Evolutionary conservation across 768 basidiomycete species (phyloP), one percentile per base, ranked within the genome.

Genomic region (Russula dissimulans): DNA sequence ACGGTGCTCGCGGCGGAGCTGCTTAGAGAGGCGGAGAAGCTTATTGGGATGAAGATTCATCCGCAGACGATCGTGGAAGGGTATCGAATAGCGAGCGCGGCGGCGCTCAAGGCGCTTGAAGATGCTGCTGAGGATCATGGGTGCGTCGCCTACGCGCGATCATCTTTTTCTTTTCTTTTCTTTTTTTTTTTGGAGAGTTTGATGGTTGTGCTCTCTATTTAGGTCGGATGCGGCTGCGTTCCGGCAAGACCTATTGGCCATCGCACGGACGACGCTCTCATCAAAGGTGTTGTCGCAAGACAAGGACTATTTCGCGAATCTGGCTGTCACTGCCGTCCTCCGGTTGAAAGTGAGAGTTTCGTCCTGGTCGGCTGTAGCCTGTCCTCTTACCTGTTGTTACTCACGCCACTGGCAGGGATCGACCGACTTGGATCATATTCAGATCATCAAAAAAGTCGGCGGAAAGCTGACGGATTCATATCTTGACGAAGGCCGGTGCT

Each of bases 371-470:
- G 11, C 4, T 29, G 54, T 29, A 9, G 43, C 36, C 8, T 15
- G 26, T 2, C 22, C 22, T 26, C 22, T 2, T 26, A 26, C 39
- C 29, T 1, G 52, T 17, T 45, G 17, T 41, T 15, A 8, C 26
- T 57, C 50, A 44, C 32, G 18, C 18, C 12, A 22, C 46, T 36
- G 34, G 43, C 67, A 93, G 89, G 97, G 97, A 41, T 97, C 94
- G 41, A 94, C 91, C 53, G 89, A 98, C 74, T 79, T 99, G 38
- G 95, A 99, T 66, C 94, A 97, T 72, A 97, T 99, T 65, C 95
- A 99, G 74, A 87, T 98, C 72, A 99, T 98, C 78, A 99, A 99
- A 81, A 97, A 97, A 75, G 91, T 91, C n/a, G 95, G 95, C 59
- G 95, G 95, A 53, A 99, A 97, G 77, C 80, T 99, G 67, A 95